These are phyloP conservation scores for Fusarium graminum DNA, from an alignment of 2,329 filamentous ascomycete species.

Conservation along the genomic window DNA sequence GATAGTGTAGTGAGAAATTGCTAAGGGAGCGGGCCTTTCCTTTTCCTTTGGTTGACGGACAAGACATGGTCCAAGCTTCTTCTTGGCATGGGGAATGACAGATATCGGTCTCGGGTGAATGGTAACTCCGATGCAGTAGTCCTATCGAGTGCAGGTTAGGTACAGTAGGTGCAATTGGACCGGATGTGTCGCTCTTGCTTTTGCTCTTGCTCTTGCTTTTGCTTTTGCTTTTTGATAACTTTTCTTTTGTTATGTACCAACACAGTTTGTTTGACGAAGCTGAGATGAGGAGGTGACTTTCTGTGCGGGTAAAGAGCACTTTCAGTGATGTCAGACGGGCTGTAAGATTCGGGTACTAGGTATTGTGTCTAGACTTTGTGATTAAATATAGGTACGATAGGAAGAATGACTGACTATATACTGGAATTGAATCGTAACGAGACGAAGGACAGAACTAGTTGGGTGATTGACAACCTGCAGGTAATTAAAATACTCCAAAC, in stretches of 20 bases:
- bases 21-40: conserved; percentile 39
- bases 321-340: neutral
- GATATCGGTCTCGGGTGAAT: conserved; percentile 31
- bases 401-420: neutral
- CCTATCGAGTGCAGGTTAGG: neutral
- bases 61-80: conserved; percentile 49
- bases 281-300: neutral
- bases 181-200: neutral
- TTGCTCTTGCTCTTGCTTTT: too few relatives aligned
- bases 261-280: neutral
- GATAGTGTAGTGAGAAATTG: conserved; percentile 60
- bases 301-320: too few relatives aligned
- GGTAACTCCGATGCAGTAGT: conserved; percentile 5
- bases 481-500: neutral
- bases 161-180: neutral
- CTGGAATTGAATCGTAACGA: too few relatives aligned
- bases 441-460: too few relatives aligned
- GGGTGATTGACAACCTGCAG: too few relatives aligned
- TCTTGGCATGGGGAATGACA: conserved; percentile 28
- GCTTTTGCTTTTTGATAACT: conserved; percentile 8
- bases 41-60: conserved; percentile 8
- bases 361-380: too few relatives aligned
- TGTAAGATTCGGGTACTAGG: too few relatives aligned
- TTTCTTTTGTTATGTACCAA: conserved; percentile 1
- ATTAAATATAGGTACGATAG: neutral